Percentiles rank a stretch among this genome's conserved stretches.
Conservation (phyloP, 2,329 filamentous ascomycete genomes). For the Curvularia spicifera region DNA sequence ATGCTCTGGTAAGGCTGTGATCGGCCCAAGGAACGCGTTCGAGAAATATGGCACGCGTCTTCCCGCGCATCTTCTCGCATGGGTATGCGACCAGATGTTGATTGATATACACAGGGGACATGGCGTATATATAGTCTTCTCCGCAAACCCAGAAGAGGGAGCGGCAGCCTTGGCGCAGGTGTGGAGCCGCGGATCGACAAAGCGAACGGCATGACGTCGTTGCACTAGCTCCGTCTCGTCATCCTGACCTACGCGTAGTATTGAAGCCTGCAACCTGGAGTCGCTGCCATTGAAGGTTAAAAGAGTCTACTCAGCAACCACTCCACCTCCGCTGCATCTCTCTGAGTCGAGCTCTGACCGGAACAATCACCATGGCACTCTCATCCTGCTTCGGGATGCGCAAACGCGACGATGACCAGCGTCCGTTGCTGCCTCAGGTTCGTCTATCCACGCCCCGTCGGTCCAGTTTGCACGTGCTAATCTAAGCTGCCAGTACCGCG, state of each 20-base stretch:
- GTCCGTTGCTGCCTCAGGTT: slow-evolving; percentile 74
- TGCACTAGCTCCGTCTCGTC: slow-evolving; percentile 13
- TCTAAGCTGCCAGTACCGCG: slow-evolving; percentile 62
- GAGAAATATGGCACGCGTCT: not conserved
- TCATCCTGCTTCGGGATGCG: slow-evolving; percentile 68
- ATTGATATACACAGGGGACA: slow-evolving; percentile 1
- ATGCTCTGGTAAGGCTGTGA: not conserved
- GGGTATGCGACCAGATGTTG: not conserved
- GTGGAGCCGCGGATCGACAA: slow-evolving; percentile 17
- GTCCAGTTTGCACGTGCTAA: slow-evolving; percentile 2
- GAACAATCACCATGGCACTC: slow-evolving; percentile 53
- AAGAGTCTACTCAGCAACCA: not conserved
- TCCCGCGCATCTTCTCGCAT: not conserved
- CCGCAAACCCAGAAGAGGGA: slow-evolving; percentile 2
- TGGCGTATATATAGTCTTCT: not conserved
- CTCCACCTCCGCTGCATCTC: slow-evolving; percentile 9
- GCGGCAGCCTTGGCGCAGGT: slow-evolving; percentile 10
- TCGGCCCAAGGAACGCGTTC: no score
- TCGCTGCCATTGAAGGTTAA: slow-evolving; percentile 7
- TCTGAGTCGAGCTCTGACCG: not conserved
- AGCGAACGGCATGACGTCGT: slow-evolving; percentile 19
- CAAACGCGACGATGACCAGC: slow-evolving; percentile 66
- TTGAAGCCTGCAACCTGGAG: slow-evolving; percentile 8
- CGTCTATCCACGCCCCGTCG: slow-evolving; percentile 1
- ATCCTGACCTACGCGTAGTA: slow-evolving; percentile 16